Evolutionary conservation across 805 yeast genomes (phyloP), one percentile per base, ranked within the genome.

Genomic region (Nakazawaea ambrosiae): DNA sequence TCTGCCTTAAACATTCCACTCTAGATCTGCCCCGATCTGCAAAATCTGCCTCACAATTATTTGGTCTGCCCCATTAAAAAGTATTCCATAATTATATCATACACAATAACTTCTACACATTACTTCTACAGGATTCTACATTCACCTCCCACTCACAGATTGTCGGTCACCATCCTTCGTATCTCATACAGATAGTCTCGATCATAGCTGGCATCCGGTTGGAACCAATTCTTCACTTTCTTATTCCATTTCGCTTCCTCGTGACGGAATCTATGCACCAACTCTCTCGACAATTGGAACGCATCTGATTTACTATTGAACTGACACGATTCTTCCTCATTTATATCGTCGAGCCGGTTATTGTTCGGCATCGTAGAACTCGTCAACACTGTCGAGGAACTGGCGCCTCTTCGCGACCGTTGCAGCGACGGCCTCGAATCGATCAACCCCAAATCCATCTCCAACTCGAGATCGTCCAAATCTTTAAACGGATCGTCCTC

Each of bases 401-500:
- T 11, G 20, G 15, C 20, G 11, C 36, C 38, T 17, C 37, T 29
- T 16, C 22, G n/a, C 19, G 18, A 28, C 29, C n/a, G 17, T 16
- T 28, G 25, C 16, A 16, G 8, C 29, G 24, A 24, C 16, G 7
- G 18, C 22, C 31, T 33, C 25, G 11, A 22, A 8, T 11, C 11
- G 10, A 22, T 22, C 11, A 8, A 8, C 11, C 11, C 25, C 11
- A 8, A 8, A 11, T 22, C 25, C 11, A 8, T 11, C 6, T 26
- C 28, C 14, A 26, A 9, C 6, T 7, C 14, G 30, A 64, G 53
- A 45, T 73, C 79, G 7, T 73, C 75, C 35, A 75, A 56, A 31
- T 67, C 75, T 27, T 60, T 67, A 44, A 77, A 73, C 3, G 76
- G 72, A 44, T 60, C 65, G 23, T 56, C 59, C 20, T 49, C 58